phyloP scores from a whole-genome alignment of 352 stramenopile species.

The Stramenopiles sp. region DNA sequence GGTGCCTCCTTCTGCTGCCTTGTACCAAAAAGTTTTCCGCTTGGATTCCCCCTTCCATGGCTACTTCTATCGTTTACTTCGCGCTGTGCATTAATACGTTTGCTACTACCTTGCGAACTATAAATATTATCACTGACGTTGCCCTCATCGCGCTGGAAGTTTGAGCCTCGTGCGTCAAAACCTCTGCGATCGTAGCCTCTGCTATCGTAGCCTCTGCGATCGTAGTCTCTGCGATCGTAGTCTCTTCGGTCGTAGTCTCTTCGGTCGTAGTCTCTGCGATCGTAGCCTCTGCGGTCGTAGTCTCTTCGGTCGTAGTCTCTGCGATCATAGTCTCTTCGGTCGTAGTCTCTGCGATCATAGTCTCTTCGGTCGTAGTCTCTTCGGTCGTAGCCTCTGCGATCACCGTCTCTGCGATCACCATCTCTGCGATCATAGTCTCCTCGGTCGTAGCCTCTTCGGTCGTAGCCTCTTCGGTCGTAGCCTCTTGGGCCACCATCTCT shows the following conservation, averaged over 20 bases:
- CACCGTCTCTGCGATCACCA: not conserved
- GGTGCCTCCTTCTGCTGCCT: not conserved
- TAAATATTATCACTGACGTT: not conserved
- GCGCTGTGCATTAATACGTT: not conserved
- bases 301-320: not conserved
- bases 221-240: not conserved
- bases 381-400: not conserved
- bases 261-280: not conserved
- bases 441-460: not conserved
- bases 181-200: not conserved
- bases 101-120: not conserved
- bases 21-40: not conserved
- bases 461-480: not conserved
- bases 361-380: not conserved
- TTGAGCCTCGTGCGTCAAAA: no score
- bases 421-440: not conserved
- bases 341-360: not conserved
- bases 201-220: not conserved
- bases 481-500: not conserved
- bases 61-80: not conserved
- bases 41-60: not conserved
- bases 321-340: not conserved
- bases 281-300: not conserved
- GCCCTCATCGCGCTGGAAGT: not conserved
- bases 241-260: not conserved